Percentiles rank a stretch among this genome's conserved stretches.
phyloP scores from a whole-genome alignment of 257 asterid species.

The Ilex aquifolium region DNA sequence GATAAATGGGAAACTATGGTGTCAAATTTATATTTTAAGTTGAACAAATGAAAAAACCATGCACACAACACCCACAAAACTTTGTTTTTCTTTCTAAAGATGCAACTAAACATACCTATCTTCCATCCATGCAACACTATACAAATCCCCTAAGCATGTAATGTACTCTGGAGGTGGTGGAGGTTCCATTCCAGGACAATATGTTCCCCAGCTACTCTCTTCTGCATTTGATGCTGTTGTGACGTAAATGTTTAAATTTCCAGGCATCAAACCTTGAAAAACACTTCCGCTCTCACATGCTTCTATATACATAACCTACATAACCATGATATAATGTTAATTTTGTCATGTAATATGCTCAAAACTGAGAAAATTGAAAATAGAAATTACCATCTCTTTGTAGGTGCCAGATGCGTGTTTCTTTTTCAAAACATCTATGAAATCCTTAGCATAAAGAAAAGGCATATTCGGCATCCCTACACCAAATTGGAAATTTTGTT shows the following conservation, averaged over 20 bases:
- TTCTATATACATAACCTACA: slow-evolving; percentile 71
- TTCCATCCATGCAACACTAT: slow-evolving; percentile 97
- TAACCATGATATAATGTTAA: background rate
- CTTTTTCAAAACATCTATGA: slow-evolving; percentile 64
- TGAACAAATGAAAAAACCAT: background rate
- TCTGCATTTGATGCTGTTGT: slow-evolving; percentile 81
- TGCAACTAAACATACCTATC: slow-evolving; percentile 51
- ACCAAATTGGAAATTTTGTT: background rate
- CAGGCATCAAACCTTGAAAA: slow-evolving; percentile 80
- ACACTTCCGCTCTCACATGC: slow-evolving; percentile 94
- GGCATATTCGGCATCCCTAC: slow-evolving; percentile 83
- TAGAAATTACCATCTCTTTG: slow-evolving; percentile 60
- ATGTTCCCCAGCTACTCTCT: slow-evolving; percentile 92
- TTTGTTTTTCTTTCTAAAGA: no score
- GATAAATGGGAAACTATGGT: no score
- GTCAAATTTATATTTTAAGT: no score
- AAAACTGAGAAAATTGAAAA: background rate
- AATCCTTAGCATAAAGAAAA: slow-evolving; percentile 60
- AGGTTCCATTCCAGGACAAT: slow-evolving; percentile 69
- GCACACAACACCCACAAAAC: background rate
- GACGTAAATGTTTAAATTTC: slow-evolving; percentile 65
- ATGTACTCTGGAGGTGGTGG: slow-evolving; percentile 57
- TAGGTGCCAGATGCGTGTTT: slow-evolving; percentile 66
- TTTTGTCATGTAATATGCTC: background rate
- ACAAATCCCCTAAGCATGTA: slow-evolving; percentile 88